Evolutionary conservation across 805 yeast genomes (phyloP), one percentile per base, ranked within the genome.

Genomic region (Saccharomycopsis microspora): DNA sequence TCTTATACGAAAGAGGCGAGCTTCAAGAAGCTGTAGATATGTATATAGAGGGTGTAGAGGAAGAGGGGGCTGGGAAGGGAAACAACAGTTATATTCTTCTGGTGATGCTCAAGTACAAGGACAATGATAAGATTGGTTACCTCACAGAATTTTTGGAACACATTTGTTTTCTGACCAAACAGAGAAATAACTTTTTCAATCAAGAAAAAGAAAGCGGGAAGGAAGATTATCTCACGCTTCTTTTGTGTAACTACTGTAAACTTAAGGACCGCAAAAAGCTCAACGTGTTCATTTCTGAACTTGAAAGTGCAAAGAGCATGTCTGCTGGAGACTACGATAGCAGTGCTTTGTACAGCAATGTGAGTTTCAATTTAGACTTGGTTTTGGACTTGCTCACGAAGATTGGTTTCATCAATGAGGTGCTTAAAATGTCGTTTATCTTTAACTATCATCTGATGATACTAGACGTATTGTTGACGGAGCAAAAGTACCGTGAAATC

Each of bases 11-110:
- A 1, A 79, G 75, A 54, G 83, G 76, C 36, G 82, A 82, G 42
- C 74, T 66, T 39, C 76, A 75, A 3, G 86, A 76, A 5, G 85
- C 97, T 0, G 76, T 87, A 54, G 70, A 73, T n/a, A 82, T 84
- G 53, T 93, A 81, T 57, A 72, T 83, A n/a, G 72, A 68, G 29
- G 74, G 80, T 3, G 58, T 78, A n/a, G 66, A 64, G 32, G 61
- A 60, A 5, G 28, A 49, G 27, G 74, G 80, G 3, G 58, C 78
- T n/a, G 66, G 64, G 32, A 62, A 60, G 5, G 28, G 47, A 27
- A 50, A 43, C 35, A 43, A 47, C 27, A 44, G 41, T 43, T 41
- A 32, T 32, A 50, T 44, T 33, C 29, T 52, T 58, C 71, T 68
- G 46, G 67, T 76, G 4, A 74, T 77, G 4, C 69, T 75, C 11